phyloP scores from a whole-genome alignment of 306 rosid genomes.

The Biancaea sappan region DNA sequence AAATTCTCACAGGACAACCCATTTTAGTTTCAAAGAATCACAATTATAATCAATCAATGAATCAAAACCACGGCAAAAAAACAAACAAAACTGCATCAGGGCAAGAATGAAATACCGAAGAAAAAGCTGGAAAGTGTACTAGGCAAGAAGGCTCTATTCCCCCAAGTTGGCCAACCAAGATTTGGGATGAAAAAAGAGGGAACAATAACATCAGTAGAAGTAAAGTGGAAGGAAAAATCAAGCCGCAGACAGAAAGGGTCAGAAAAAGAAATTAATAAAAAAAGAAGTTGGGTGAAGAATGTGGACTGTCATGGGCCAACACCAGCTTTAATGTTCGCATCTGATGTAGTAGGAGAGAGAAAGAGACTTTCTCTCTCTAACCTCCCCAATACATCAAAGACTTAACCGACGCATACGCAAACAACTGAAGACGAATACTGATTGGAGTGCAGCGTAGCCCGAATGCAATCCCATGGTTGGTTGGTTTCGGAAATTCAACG shows the following conservation, averaged over 20 bases:
- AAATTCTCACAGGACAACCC: constrained; percentile 9
- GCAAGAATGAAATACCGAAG: constrained; percentile 49
- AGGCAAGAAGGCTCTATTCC: constrained; percentile 30
- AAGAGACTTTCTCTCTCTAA: constrained; percentile 6
- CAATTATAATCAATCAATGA: neutral
- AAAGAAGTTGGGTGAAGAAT: constrained; percentile 56
- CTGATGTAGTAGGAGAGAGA: neutral
- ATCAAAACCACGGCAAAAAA: neutral
- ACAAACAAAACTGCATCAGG: constrained; percentile 31
- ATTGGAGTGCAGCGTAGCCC: constrained; percentile 26
- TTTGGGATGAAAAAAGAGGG: constrained; percentile 34
- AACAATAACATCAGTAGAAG: constrained; percentile 40
- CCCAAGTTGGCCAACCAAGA: constrained; percentile 38
- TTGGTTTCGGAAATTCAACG: constrained; percentile 47
- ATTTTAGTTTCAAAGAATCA: constrained; percentile 24
- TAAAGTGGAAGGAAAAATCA: constrained; percentile 56
- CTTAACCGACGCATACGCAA: constrained; percentile 45
- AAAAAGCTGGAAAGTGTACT: constrained; percentile 32
- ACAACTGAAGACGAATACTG: neutral
- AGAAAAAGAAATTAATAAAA: constrained; percentile 21
- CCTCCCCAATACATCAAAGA: constrained; percentile 46
- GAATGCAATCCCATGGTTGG: constrained; percentile 28
- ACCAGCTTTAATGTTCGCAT: constrained; percentile 43
- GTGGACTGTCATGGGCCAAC: constrained; percentile 63
- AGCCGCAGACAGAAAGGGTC: constrained; percentile 20